Evolutionary conservation across 2,329 filamentous ascomycete genomes (phyloP).

Genomic region (Clarireedia monteithiana): DNA sequence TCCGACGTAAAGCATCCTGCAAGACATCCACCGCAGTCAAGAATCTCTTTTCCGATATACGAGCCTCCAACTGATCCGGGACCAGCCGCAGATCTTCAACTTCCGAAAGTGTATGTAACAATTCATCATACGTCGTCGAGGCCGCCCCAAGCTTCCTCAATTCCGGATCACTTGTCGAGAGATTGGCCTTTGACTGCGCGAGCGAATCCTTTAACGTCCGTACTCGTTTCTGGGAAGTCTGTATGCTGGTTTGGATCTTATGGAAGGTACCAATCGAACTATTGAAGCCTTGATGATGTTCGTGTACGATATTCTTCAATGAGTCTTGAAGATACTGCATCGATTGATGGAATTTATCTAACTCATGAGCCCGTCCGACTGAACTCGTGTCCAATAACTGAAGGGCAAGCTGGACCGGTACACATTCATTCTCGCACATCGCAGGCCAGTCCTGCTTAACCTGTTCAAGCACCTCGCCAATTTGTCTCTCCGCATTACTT

Average conservation of each 20-base stretch:
- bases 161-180: constrained; percentile 82
- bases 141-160: constrained; percentile 81
- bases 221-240: constrained; percentile 78
- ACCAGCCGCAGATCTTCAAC: constrained; percentile 84
- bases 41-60: constrained; percentile 94
- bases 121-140: constrained; percentile 84
- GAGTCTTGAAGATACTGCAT: constrained; percentile 87
- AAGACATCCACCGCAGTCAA: constrained; percentile 86
- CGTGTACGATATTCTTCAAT: constrained; percentile 90
- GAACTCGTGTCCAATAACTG: constrained; percentile 93
- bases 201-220: constrained; percentile 78
- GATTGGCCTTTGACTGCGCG: constrained; percentile 67
- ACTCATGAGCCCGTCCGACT: constrained; percentile 82
- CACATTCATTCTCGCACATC: constrained; percentile 81
- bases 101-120: constrained; percentile 74
- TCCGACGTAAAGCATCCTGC: constrained; percentile 75
- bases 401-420: constrained; percentile 89
- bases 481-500: constrained; percentile 26
- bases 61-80: constrained; percentile 85
- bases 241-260: constrained; percentile 93
- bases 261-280: constrained; percentile 98
- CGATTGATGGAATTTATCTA: constrained; percentile 74
- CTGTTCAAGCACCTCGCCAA: constrained; percentile 56
- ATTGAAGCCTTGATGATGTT: constrained; percentile 98
- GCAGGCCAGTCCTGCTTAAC: constrained; percentile 88